phyloP scores from a whole-genome alignment of 2,329 filamentous ascomycete genomes.

The Rachicladosporium sp. region DNA sequence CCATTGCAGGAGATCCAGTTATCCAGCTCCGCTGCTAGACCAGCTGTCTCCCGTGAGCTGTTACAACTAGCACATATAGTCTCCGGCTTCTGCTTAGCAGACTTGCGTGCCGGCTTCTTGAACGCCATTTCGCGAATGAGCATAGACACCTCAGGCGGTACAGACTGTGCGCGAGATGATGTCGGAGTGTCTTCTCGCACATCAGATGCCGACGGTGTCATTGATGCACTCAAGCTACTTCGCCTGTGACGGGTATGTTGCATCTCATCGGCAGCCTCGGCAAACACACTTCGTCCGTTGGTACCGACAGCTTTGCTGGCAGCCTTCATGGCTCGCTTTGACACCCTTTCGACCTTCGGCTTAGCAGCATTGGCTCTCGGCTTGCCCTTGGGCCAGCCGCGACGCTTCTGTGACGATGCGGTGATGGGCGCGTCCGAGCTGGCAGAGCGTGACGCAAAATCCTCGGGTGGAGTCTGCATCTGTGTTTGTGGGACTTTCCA shows the following conservation, averaged over 20 bases:
- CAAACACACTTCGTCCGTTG: conserved; percentile 14
- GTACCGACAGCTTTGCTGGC: conserved; percentile 7
- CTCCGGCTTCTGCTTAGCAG: conserved; percentile 23
- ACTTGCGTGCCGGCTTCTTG: conserved; percentile 17
- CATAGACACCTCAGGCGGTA: conserved; percentile 19
- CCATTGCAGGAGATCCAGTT: conserved; percentile 58
- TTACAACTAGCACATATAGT: conserved; percentile 46
- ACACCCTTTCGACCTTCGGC: conserved; percentile 14
- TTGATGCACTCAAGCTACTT: too few species aligned
- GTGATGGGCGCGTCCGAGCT: conserved; percentile 15
- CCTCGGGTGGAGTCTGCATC: conserved; percentile 30
- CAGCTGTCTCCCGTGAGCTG: conserved; percentile 39
- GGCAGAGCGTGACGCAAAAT: conserved; percentile 10
- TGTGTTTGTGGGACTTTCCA: conserved; percentile 6
- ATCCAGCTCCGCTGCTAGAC: conserved; percentile 38
- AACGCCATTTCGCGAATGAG: conserved; percentile 11
- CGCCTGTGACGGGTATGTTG: conserved; percentile 11
- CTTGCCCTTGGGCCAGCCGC: conserved; percentile 36
- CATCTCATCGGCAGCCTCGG: conserved; percentile 1
- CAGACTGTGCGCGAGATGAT: conserved; percentile 13
- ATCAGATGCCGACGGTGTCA: not conserved
- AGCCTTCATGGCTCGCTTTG: conserved; percentile 21
- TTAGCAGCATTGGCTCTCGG: conserved; percentile 28
- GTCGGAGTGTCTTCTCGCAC: conserved; percentile 2
- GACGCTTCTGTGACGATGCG: conserved; percentile 16